These are phyloP conservation scores for Ceratopteris richardii DNA, from an alignment of 75 land plant genomes.

Conservation along the genomic window DNA sequence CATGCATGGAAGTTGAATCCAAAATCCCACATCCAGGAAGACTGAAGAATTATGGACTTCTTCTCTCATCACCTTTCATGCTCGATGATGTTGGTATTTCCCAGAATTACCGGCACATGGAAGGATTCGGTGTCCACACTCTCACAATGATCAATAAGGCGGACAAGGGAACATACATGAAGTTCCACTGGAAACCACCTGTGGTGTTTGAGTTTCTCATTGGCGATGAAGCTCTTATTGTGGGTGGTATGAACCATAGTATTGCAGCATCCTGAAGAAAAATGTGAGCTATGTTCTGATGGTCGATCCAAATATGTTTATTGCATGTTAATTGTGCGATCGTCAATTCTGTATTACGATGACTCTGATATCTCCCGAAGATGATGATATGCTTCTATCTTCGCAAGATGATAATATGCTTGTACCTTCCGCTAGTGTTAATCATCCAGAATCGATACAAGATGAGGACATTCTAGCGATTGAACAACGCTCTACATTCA, in stretches of 20 bases:
- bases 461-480: no score
- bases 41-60: slow-evolving; percentile 40
- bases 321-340: no score
- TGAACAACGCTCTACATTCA: no score
- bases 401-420: no score
- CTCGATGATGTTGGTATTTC: slow-evolving; percentile 45
- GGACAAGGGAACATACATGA: slow-evolving; percentile 33
- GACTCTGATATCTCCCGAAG: no score
- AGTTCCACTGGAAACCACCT: slow-evolving; percentile 47
- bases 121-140: slow-evolving; percentile 42
- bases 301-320: no score
- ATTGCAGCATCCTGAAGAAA: no score
- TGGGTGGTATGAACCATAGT: slow-evolving; percentile 41
- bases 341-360: no score
- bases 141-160: slow-evolving; percentile 26
- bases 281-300: no score
- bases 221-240: slow-evolving; percentile 38
- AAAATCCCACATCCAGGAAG: slow-evolving; percentile 36
- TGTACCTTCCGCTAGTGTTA: no score
- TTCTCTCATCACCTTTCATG: slow-evolving; percentile 32
- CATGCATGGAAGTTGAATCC: slow-evolving; percentile 52
- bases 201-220: slow-evolving; percentile 30
- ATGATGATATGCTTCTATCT: no score
- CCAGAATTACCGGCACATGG: slow-evolving; percentile 41
- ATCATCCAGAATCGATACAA: no score